These are phyloP conservation scores for Dittrichia graveolens DNA, from an alignment of 129 eudicot genomes.

Conservation along the genomic window DNA sequence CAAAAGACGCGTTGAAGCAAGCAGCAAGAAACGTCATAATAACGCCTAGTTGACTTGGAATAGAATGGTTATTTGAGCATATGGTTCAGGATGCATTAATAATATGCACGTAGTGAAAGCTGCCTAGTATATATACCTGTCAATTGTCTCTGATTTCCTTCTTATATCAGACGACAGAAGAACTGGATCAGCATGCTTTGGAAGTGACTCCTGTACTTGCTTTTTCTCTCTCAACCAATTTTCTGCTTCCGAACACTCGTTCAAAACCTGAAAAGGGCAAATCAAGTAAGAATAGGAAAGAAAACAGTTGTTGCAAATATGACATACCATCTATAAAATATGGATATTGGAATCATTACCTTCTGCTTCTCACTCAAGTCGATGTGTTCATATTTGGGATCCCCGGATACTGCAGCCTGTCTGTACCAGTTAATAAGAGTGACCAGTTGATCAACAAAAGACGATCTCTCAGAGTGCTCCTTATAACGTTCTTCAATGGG, in stretches of 20 bases:
- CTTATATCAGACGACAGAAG: constrained; percentile 69
- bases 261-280: constrained; percentile 51
- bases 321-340: background rate
- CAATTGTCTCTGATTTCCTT: constrained; percentile 70
- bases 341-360: constrained; percentile 35
- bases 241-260: constrained; percentile 84
- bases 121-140: constrained; percentile 49
- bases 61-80: too few species aligned
- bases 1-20: too few species aligned
- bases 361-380: constrained; percentile 78
- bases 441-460: constrained; percentile 54
- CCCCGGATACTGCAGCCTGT: constrained; percentile 77
- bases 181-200: constrained; percentile 73
- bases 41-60: too few species aligned
- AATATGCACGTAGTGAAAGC: too few species aligned
- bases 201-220: constrained; percentile 76
- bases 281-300: background rate
- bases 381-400: constrained; percentile 84
- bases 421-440: constrained; percentile 62
- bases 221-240: constrained; percentile 80
- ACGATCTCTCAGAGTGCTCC: constrained; percentile 70
- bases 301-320: too few species aligned
- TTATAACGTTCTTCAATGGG: constrained; percentile 86
- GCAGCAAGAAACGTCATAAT: too few species aligned
- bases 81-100: too few species aligned